Conservation (phyloP, 768 basidiomycete species). For the Phlebiopsis flavidoalba region DNA sequence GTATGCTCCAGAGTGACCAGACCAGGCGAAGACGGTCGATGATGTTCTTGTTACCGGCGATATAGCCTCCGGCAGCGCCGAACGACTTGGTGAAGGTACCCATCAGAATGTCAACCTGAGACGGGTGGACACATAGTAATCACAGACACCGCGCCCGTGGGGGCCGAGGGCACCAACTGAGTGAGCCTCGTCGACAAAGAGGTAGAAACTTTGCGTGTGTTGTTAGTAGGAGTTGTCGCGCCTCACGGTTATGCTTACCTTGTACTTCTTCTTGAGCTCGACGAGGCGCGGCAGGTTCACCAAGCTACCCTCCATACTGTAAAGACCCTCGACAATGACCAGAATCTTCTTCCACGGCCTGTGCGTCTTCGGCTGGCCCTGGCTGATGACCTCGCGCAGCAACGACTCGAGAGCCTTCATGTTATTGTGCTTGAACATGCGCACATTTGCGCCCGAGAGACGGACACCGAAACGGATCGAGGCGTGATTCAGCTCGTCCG, state of each 20-base stretch:
- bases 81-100: conserved; percentile 98
- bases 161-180: conserved; percentile 95
- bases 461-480: conserved; percentile 92
- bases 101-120: conserved; percentile 89
- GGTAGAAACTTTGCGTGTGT: conserved; percentile 67
- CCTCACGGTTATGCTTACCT: conserved; percentile 43
- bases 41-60: conserved; percentile 76
- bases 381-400: conserved; percentile 87
- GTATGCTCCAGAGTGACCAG: conserved; percentile 78
- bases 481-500: conserved; percentile 95
- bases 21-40: conserved; percentile 79
- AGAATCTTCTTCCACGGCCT: conserved; percentile 99
- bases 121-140: conserved; percentile 88
- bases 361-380: conserved; percentile 96
- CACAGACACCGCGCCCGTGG: conserved; percentile 89
- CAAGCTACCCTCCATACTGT: conserved; percentile 98
- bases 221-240: neutral
- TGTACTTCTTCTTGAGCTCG: conserved; percentile 90
- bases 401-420: conserved; percentile 77
- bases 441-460: conserved; percentile 80
- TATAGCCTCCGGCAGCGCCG: conserved; percentile 92
- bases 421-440: conserved; percentile 97
- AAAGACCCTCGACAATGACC: conserved; percentile 90
- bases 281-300: conserved; percentile 79
- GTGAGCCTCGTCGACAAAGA: conserved; percentile 96